phyloP scores from a whole-genome alignment of 129 eudicot species.

The Lactuca saligna region DNA sequence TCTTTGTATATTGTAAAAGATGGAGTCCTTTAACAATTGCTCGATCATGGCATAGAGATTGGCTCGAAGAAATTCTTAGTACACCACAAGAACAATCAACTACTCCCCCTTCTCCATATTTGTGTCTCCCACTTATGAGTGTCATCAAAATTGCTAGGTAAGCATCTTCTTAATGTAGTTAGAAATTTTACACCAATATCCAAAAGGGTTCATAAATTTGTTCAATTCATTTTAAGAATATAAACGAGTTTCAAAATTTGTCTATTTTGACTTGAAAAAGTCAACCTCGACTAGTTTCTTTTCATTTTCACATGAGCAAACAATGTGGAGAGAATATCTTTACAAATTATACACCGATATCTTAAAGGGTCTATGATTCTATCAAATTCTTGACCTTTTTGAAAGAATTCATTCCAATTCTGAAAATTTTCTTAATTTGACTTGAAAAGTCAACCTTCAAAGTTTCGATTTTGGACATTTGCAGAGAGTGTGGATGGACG shows the following conservation, averaged over 20 bases:
- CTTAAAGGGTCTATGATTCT: background rate
- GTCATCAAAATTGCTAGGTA: slow-evolving; percentile 79
- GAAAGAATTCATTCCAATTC: too few relatives aligned
- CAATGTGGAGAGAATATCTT: slow-evolving; percentile 49
- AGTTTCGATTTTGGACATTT: slow-evolving; percentile 14
- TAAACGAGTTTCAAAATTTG: background rate
- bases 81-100: slow-evolving; percentile 37
- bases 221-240: too few relatives aligned
- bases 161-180: slow-evolving; percentile 17
- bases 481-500: slow-evolving; percentile 89
- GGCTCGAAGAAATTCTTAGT: slow-evolving; percentile 69
- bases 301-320: slow-evolving; percentile 34
- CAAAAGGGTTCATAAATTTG: background rate
- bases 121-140: slow-evolving; percentile 91
- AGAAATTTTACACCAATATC: slow-evolving; percentile 1
- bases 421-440: slow-evolving; percentile 12
- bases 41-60: slow-evolving; percentile 84
- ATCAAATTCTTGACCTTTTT: background rate
- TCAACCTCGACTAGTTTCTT: slow-evolving; percentile 3
- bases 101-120: slow-evolving; percentile 69
- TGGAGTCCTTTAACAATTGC: slow-evolving; percentile 93
- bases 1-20: slow-evolving; percentile 35
- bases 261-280: slow-evolving; percentile 7
- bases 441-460: slow-evolving; percentile 10
- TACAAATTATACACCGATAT: background rate